phyloP scores from a whole-genome alignment of 2,329 filamentous ascomycete genomes.

The Fusarium kyushuense region DNA sequence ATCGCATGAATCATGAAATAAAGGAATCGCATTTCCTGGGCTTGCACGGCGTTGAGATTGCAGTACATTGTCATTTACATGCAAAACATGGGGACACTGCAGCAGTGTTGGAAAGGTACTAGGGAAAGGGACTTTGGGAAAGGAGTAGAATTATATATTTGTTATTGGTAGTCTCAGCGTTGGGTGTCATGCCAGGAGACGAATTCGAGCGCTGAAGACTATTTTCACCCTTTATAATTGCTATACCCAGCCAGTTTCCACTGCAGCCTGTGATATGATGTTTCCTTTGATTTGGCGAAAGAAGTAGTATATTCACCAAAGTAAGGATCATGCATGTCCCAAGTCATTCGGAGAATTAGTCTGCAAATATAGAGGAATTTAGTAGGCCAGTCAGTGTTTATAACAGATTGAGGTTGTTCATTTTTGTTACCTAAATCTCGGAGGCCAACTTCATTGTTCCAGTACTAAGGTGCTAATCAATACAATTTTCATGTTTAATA shows the following conservation, averaged over 20 bases:
- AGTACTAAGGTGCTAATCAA: no score
- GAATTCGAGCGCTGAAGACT: neutral
- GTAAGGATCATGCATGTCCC: neutral
- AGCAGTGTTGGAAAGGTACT: conserved; percentile 39
- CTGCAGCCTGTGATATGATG: neutral
- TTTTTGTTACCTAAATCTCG: neutral
- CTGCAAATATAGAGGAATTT: neutral
- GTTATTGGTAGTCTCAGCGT: neutral
- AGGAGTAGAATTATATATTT: neutral
- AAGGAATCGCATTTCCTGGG: conserved; percentile 27
- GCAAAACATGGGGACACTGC: conserved; percentile 18
- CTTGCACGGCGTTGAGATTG: conserved; percentile 43
- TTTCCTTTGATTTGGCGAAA: neutral
- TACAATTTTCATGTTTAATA: no score
- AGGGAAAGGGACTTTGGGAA: conserved; percentile 5
- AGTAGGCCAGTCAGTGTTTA: neutral
- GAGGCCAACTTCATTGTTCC: neutral
- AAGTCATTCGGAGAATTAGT: neutral
- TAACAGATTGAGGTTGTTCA: neutral
- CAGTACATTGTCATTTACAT: conserved; percentile 34
- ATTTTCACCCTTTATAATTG: neutral
- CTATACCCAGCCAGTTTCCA: neutral
- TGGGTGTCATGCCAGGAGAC: neutral
- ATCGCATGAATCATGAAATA: conserved; percentile 45
- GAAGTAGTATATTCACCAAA: neutral